Conservation (phyloP, 768 basidiomycete species). For the Tephrocybe sp. region DNA sequence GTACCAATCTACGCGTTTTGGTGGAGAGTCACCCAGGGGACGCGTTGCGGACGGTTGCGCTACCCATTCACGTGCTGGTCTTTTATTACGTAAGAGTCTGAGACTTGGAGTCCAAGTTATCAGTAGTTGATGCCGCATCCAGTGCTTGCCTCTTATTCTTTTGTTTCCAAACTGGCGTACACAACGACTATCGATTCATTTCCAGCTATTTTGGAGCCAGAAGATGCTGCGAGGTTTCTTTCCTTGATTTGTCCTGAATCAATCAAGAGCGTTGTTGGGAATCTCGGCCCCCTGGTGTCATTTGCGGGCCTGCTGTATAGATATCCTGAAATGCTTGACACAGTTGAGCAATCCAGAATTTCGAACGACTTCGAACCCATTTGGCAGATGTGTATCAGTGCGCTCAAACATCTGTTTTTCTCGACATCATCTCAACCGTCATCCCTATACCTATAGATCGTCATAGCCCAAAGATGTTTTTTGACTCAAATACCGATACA, state of each 20-base stretch:
- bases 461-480: too few relatives aligned
- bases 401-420: background rate
- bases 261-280: background rate
- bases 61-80: too few relatives aligned
- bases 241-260: conserved; percentile 1
- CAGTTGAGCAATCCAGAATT: background rate
- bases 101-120: too few relatives aligned
- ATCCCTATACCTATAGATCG: too few relatives aligned
- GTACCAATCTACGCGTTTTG: too few relatives aligned
- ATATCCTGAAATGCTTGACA: background rate
- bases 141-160: too few relatives aligned
- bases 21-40: too few relatives aligned
- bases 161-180: too few relatives aligned
- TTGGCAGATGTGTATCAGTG: background rate
- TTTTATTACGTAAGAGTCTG: too few relatives aligned
- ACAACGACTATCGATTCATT: too few relatives aligned
- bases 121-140: too few relatives aligned
- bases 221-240: background rate
- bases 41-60: too few relatives aligned
- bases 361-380: background rate
- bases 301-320: background rate
- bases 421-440: background rate
- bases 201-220: background rate
- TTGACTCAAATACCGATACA: background rate
- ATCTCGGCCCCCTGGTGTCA: background rate